phyloP scores from a whole-genome alignment of 2,329 filamentous ascomycete genomes.

The Blastomyces emzantsi region DNA sequence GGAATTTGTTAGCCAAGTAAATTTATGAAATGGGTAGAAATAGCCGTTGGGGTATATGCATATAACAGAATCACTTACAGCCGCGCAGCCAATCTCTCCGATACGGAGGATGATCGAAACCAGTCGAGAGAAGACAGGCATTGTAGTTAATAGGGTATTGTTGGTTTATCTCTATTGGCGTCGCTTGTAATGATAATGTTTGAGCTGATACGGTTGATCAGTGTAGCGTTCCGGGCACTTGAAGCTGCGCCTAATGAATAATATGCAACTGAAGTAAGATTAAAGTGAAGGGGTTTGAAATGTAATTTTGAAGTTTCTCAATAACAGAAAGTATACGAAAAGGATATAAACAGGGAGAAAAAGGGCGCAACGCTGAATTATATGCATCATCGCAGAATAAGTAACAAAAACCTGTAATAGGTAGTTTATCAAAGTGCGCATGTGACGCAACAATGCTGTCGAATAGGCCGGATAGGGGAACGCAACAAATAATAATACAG shows the following conservation, averaged over 20 bases:
- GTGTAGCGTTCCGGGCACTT: background rate
- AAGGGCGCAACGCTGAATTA: background rate
- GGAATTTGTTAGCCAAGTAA: background rate
- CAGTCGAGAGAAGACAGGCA: conserved; percentile 47
- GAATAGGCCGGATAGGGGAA: background rate
- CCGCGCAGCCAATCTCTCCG: conserved; percentile 59
- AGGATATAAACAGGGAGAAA: background rate
- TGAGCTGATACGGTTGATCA: background rate
- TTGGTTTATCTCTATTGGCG: background rate
- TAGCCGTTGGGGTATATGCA: background rate
- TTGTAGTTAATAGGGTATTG: conserved; percentile 20
- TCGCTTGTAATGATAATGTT: background rate
- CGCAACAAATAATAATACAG: background rate
- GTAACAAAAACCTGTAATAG: background rate
- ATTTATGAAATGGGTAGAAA: background rate
- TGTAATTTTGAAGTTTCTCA: background rate
- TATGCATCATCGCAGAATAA: background rate
- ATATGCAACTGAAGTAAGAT: background rate
- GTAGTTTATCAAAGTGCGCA: background rate
- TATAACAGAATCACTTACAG: conserved; percentile 39
- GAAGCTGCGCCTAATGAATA: background rate
- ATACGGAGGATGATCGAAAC: conserved; percentile 51
- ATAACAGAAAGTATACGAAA: background rate
- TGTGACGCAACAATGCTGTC: conserved; percentile 1
- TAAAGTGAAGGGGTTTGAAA: background rate